Evolutionary conservation across 2,329 filamentous ascomycete genomes (phyloP).

Genomic region (Colletotrichum chlorophyti): DNA sequence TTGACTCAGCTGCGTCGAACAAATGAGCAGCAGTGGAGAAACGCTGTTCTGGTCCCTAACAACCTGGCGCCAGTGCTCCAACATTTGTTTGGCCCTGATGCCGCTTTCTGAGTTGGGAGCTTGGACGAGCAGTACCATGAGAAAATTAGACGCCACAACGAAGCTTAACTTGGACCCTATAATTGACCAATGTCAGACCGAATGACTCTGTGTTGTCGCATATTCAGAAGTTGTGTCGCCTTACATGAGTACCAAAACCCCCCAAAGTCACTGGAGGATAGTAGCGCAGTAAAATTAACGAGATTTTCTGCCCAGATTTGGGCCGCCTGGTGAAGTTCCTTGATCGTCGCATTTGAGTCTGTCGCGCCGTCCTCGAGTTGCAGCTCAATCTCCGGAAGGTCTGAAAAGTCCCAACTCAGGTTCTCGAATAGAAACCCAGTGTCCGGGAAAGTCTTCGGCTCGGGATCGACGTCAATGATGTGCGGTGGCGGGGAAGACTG

Average conservation of each 20-base stretch:
- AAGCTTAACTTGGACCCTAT: background rate
- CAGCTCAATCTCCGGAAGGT: background rate
- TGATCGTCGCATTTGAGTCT: background rate
- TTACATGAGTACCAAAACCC: background rate
- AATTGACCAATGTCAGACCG: background rate
- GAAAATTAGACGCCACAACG: background rate
- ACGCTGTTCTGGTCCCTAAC: background rate
- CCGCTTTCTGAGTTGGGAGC: background rate
- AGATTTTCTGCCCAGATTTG: background rate
- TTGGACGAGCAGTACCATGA: background rate
- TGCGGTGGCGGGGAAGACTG: background rate
- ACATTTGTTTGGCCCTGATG: background rate
- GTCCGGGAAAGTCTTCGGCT: background rate
- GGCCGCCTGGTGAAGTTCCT: background rate
- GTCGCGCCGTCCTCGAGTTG: background rate
- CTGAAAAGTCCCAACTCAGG: background rate
- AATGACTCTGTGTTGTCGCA: rapidly evolving
- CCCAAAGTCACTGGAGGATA: background rate
- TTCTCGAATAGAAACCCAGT: background rate
- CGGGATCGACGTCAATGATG: background rate
- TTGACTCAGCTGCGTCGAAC: background rate
- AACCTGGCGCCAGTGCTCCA: background rate
- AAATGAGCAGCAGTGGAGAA: background rate
- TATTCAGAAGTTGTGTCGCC: background rate
- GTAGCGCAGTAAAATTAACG: background rate